Evolutionary conservation across 2,329 filamentous ascomycete genomes (phyloP).

Genomic region (Phaeosphaeria sp.): DNA sequence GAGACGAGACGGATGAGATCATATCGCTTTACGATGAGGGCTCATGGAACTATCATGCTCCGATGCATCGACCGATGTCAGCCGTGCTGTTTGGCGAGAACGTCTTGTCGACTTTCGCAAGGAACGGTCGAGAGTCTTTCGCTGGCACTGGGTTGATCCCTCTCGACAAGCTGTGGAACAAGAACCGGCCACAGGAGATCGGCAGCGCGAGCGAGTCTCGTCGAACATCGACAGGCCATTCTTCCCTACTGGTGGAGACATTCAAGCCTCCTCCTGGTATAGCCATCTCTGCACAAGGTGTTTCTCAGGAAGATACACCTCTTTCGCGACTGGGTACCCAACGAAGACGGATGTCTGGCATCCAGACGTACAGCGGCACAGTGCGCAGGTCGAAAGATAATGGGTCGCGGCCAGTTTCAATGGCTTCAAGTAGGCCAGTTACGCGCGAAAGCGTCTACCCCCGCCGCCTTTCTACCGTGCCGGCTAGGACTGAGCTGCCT

Average conservation of each 20-base stretch:
- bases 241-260: not conserved
- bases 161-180: slow-evolving; percentile 1
- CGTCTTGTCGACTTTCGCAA: slow-evolving; percentile 22
- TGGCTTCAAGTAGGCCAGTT: slow-evolving; percentile 7
- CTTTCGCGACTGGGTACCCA: slow-evolving; percentile 9
- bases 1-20: slow-evolving; percentile 22
- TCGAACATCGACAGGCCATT: not conserved
- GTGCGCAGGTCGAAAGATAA: slow-evolving; percentile 6
- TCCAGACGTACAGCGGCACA: slow-evolving; percentile 3
- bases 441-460: slow-evolving; percentile 8
- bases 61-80: slow-evolving; percentile 24
- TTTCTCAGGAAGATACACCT: not conserved
- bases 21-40: slow-evolving; percentile 23
- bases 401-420: slow-evolving; percentile 11
- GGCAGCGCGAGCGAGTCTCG: not conserved
- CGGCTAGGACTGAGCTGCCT: not conserved
- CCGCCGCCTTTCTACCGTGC: slow-evolving; percentile 6
- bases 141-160: not conserved
- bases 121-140: slow-evolving; percentile 2
- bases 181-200: slow-evolving; percentile 2
- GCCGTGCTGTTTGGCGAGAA: slow-evolving; percentile 24
- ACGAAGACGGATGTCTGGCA: slow-evolving; percentile 4
- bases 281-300: slow-evolving; percentile 1
- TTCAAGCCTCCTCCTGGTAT: slow-evolving; percentile 2
- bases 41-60: slow-evolving; percentile 13